Evolutionary conservation across 2,329 filamentous ascomycete genomes (phyloP), one percentile per base, ranked within the genome.

Genomic region (Tricladium varicosporioides): DNA sequence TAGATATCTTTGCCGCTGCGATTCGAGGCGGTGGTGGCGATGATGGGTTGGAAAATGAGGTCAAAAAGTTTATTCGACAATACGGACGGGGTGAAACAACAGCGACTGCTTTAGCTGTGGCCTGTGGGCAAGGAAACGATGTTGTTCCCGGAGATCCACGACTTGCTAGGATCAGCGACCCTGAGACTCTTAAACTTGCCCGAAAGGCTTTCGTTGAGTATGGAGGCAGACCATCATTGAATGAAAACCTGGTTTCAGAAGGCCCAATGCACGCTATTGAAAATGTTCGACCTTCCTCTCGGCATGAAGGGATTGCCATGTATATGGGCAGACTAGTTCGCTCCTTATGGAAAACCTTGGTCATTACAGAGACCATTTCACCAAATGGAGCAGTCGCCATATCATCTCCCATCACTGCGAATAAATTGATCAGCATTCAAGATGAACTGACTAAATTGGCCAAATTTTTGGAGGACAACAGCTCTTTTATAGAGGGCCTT

Each of bases 31-130:
- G 86, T 13, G 82, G 85, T 2, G 88, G 89, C 13, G 87, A 89
- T 5, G 91, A 97, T 61, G 90, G 89, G 2, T 76, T 94, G 9
- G 92, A 96, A 65, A 84, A 81, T 15, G 89, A 96, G 65, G 83
- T 95, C 18, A 89, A 89, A 53, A 89, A 86, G 59, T 93, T 99
- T 66, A 90, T 94, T 59, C 84, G 86, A 56, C 81, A 87, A 9
- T 99, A 97, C 70, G 94, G 94, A 11, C 85, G 92, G 10, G 86
- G 88, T 2, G 94, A 99, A 72, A 94, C 90, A 0, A 87, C 95
- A 53, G 91, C 94, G 0, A 92, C 93, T 43, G 92, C 94, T 22
- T 77, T 99, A 51, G 94, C 94, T 10, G 94, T 99, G 31, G 92
- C 94, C 40, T 99, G 94, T 71, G 92, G 93, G 3, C 92, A 97